These are phyloP conservation scores for Talaromyces sp. DNA, from an alignment of 2,329 filamentous ascomycete genomes.

Conservation along the genomic window DNA sequence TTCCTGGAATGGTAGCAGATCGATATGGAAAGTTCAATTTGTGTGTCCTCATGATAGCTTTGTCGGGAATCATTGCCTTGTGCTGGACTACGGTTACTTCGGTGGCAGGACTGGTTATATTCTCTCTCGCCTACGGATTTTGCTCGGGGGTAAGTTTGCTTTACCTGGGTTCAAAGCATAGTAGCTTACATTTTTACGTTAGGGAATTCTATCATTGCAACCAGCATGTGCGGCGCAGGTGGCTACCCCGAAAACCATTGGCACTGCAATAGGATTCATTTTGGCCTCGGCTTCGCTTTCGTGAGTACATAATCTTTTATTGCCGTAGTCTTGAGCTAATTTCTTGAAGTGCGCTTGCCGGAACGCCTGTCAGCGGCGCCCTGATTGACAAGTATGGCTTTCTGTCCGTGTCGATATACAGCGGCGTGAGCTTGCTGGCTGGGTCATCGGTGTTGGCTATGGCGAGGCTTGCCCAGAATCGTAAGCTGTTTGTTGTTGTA, in stretches of 20 bases:
- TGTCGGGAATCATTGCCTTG: conserved; percentile 39
- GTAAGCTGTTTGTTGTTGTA: conserved; percentile 13
- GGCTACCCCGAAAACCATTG: conserved; percentile 34
- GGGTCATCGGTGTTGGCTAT: conserved; percentile 24
- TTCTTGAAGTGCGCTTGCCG: conserved; percentile 32
- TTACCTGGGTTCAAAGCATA: neutral
- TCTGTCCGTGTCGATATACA: conserved; percentile 37
- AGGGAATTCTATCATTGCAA: conserved; percentile 47
- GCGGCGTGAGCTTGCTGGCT: conserved; percentile 27
- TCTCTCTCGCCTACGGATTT: conserved; percentile 44
- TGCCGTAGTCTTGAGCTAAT: neutral
- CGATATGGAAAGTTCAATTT: conserved; percentile 30
- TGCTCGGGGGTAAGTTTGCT: conserved; percentile 36
- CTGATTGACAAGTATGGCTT: conserved; percentile 37
- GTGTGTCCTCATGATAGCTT: conserved; percentile 24
- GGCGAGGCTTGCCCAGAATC: conserved; percentile 19
- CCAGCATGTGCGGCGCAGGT: conserved; percentile 43
- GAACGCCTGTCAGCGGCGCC: conserved; percentile 40
- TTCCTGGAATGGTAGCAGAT: conserved; percentile 34
- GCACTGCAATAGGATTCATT: conserved; percentile 40
- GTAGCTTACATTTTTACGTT: neutral
- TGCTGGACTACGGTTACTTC: conserved; percentile 41
- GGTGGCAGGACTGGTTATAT: conserved; percentile 42
- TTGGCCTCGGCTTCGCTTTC: conserved; percentile 40
- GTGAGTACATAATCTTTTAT: conserved; percentile 24